phyloP scores from a whole-genome alignment of 208 protist species.

The Crithidia expoeki region DNA sequence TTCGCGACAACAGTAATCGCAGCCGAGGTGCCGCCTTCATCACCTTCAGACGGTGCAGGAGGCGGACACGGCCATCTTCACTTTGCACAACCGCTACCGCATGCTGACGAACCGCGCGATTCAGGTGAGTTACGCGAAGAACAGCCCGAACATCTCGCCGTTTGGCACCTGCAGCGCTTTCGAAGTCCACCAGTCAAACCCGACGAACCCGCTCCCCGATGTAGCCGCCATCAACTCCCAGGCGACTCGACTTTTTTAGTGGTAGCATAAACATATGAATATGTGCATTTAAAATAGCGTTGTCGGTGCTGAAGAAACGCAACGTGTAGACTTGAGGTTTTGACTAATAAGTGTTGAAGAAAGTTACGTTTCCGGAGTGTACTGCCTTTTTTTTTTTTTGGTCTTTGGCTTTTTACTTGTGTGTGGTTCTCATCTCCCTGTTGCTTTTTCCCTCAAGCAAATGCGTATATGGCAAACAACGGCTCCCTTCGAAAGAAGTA shows the following conservation, averaged over 20 bases:
- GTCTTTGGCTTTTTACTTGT: no score
- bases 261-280: not conserved
- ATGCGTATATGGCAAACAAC: no score
- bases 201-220: conserved; percentile 85
- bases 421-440: no score
- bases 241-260: conserved; percentile 41
- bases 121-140: conserved; percentile 91
- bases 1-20: conserved; percentile 81
- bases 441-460: no score
- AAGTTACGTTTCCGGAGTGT: no score
- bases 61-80: conserved; percentile 88
- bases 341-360: no score
- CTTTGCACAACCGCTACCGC: conserved; percentile 87
- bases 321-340: no score
- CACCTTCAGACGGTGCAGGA: conserved; percentile 83
- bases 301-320: no score
- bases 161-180: conserved; percentile 81
- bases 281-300: no score
- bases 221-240: conserved; percentile 49
- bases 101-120: conserved; percentile 89
- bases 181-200: conserved; percentile 83
- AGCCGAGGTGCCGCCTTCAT: conserved; percentile 87
- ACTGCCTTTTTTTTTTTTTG: no score
- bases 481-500: no score
- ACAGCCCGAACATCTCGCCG: conserved; percentile 83